These are phyloP conservation scores for Trypanosoma boissoni DNA, from an alignment of 208 protist genomes.

Conservation along the genomic window DNA sequence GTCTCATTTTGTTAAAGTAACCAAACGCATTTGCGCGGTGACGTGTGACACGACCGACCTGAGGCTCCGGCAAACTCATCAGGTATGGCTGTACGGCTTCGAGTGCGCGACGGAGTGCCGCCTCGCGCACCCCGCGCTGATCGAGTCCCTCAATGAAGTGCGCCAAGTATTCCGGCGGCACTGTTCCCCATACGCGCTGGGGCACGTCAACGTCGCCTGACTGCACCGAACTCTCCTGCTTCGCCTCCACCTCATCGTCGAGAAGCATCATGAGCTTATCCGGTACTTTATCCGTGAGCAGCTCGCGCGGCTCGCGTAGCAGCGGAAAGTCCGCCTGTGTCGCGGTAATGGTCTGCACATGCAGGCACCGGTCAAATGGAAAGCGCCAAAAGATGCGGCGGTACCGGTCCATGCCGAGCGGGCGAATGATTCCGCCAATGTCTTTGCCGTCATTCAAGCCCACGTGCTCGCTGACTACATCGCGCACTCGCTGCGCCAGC, in stretches of 20 bases:
- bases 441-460: constrained; percentile 46
- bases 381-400: constrained; percentile 87
- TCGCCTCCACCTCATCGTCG: constrained; percentile 21
- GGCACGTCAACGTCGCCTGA: constrained; percentile 3
- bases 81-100: constrained; percentile 57
- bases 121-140: constrained; percentile 62
- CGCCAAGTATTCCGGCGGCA: constrained; percentile 50
- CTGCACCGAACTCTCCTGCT: neutral
- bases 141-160: constrained; percentile 67
- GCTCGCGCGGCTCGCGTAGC: constrained; percentile 35
- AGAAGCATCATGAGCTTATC: constrained; percentile 50
- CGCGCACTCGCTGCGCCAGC: constrained; percentile 33
- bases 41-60: constrained; percentile 54
- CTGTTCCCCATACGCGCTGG: constrained; percentile 63
- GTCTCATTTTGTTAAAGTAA: constrained; percentile 76
- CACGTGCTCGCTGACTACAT: constrained; percentile 31
- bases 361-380: constrained; percentile 58
- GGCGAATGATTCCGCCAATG: constrained; percentile 52
- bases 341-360: constrained; percentile 60
- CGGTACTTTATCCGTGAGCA: constrained; percentile 18
- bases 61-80: constrained; percentile 28
- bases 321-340: constrained; percentile 35
- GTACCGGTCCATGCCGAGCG: constrained; percentile 86
- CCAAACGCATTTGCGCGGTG: constrained; percentile 62
- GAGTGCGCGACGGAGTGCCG: constrained; percentile 38